phyloP scores from a whole-genome alignment of 495 filamentous ascomycete genomes.

The Tetracladium marchalianum region DNA sequence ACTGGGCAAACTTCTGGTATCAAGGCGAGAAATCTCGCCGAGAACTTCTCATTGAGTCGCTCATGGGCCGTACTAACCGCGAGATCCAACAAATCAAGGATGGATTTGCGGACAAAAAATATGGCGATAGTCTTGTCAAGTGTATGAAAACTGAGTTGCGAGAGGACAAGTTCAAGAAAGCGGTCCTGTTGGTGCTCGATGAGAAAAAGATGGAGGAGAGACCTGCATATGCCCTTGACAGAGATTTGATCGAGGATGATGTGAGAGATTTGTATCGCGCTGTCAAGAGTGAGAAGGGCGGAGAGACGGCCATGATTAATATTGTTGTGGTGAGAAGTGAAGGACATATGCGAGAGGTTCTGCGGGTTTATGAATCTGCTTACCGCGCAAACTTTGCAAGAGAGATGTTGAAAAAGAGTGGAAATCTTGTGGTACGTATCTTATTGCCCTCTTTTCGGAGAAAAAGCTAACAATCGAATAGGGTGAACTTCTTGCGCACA shows the following conservation, averaged over 20 bases:
- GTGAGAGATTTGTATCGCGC: slow-evolving; percentile 60
- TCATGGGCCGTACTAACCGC: slow-evolving; percentile 79
- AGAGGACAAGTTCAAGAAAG: slow-evolving; percentile 88
- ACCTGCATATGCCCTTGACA: slow-evolving; percentile 11
- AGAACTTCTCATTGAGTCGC: slow-evolving; percentile 82
- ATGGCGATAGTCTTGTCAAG: slow-evolving; percentile 66
- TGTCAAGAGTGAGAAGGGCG: slow-evolving; percentile 63
- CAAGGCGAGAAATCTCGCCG: slow-evolving; percentile 75
- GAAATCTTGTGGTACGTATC: slow-evolving; percentile 76
- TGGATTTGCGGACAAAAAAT: slow-evolving; percentile 88
- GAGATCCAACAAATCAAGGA: slow-evolving; percentile 89
- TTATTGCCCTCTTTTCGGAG: neutral
- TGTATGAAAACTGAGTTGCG: slow-evolving; percentile 89
- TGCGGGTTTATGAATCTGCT: slow-evolving; percentile 58
- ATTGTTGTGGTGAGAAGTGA: slow-evolving; percentile 76
- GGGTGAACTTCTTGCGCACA: slow-evolving; percentile 92
- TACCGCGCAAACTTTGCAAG: slow-evolving; percentile 72
- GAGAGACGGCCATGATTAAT: slow-evolving; percentile 83
- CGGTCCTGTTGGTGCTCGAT: slow-evolving; percentile 76
- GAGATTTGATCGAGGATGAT: slow-evolving; percentile 55
- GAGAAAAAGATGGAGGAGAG: slow-evolving; percentile 72
- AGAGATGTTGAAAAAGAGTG: slow-evolving; percentile 79
- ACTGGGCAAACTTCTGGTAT: slow-evolving; percentile 99
- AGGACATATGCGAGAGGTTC: slow-evolving; percentile 68
- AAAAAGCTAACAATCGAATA: slow-evolving; percentile 25